Evolutionary conservation across 257 asterid species (phyloP), one percentile per base, ranked within the genome.

Genomic region (Jacaranda copaia): DNA sequence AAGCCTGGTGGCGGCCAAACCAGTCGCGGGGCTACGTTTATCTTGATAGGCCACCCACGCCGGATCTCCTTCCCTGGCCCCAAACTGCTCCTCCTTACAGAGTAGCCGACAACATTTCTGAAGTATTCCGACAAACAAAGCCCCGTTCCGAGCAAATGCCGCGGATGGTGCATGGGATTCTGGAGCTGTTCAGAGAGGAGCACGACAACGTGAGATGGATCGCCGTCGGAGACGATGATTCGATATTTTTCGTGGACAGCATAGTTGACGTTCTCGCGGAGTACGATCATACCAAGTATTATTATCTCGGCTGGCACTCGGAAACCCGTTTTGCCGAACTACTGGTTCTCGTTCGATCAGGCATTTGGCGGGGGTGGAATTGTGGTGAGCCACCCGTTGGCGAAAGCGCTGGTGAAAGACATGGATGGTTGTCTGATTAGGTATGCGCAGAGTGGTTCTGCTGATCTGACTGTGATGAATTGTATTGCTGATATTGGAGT

Each of bases 311-410:
- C 0, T 86, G 88, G 86, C 93, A 86, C 11, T 88, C 91, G 52
- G 93, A 89, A 80, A 83, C 79, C 79, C 10, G 84, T 88, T 1
- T 62, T 88, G 5, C 86, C 95, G 15, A 88, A 88, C 56, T 70
- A 10, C 3, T 88, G 90, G 89, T 88, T 19, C 74, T 88, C 93
- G 48, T 89, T 88, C 42, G 38, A 85, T 15, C 92, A 86, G 74
- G 95, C 91, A 32, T 89, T 89, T 51, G 95, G 95, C 0, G 95
- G 95, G 0, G 92, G 86, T 0, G 95, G 95, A 70, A 86, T 89
- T 40, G 85, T 86, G 63, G 1, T 88, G 82, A 89, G 95, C 48
- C 86, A 84, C n/a, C 82, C 93, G 7, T 52, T 89, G 61, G 95
- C 88, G 13, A 70, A 55, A 39, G 92, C 92, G 0, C 69, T 89